These are phyloP conservation scores for Helicocarpus griseus DNA, from an alignment of 2,329 filamentous ascomycete genomes.

Conservation along the genomic window DNA sequence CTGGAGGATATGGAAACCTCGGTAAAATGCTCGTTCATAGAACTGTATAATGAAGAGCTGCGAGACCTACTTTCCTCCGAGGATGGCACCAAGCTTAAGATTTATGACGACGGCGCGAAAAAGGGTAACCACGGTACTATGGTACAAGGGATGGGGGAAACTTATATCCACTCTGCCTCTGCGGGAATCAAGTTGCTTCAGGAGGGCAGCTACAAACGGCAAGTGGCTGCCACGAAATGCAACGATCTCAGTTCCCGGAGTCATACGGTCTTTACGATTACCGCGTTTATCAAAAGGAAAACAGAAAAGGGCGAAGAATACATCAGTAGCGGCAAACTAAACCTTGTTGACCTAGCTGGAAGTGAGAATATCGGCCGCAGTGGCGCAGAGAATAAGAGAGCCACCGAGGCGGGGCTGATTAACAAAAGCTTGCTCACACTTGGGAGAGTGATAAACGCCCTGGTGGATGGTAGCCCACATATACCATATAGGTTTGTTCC, in stretches of 20 bases:
- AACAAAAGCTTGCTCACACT: slow-evolving; percentile 96
- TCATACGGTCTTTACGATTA: slow-evolving; percentile 96
- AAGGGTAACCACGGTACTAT: slow-evolving; percentile 72
- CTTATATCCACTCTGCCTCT: slow-evolving; percentile 73
- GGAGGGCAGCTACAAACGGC: slow-evolving; percentile 80
- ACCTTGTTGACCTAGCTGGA: slow-evolving; percentile 90
- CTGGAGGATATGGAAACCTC: slow-evolving; percentile 76
- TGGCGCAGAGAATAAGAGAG: slow-evolving; percentile 95
- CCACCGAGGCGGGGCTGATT: slow-evolving; percentile 89
- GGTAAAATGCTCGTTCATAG: slow-evolving; percentile 97
- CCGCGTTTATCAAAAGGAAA: slow-evolving; percentile 74
- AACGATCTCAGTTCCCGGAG: slow-evolving; percentile 95
- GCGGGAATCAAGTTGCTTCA: slow-evolving; percentile 85
- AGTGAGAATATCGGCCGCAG: slow-evolving; percentile 97
- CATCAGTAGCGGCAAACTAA: slow-evolving; percentile 84
- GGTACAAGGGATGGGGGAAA: slow-evolving; percentile 97
- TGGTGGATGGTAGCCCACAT: slow-evolving; percentile 81
- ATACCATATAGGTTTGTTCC: slow-evolving; percentile 57
- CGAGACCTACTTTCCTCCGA: slow-evolving; percentile 78
- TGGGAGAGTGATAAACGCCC: slow-evolving; percentile 91
- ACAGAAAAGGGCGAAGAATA: slow-evolving; percentile 81
- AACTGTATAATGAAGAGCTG: slow-evolving; percentile 95
- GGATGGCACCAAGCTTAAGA: slow-evolving; percentile 79
- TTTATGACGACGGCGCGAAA: slow-evolving; percentile 71
- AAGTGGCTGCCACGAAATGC: slow-evolving; percentile 99